A percentile compares a stretch with the other conserved stretches of the same genome.
These are phyloP conservation scores for Serendipita sp. DNA, from an alignment of 768 basidiomycete species.

Conservation along the genomic window DNA sequence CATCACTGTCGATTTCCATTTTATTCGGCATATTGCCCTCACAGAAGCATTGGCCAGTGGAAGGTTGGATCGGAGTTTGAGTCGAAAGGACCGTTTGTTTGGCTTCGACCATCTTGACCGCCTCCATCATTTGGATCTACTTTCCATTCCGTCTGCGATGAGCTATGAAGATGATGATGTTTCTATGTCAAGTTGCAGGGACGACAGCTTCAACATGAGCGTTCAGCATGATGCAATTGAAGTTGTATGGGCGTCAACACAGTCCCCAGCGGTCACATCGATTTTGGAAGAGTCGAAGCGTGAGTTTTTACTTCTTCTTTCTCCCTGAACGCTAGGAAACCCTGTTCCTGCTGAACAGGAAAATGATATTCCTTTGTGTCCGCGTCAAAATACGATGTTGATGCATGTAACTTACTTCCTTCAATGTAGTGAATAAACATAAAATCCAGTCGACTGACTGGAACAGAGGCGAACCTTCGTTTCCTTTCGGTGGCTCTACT, in stretches of 20 bases:
- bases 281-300: constrained; percentile 4
- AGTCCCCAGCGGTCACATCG: neutral
- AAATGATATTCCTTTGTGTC: neutral
- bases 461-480: neutral
- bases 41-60: no score
- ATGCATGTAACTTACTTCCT: neutral
- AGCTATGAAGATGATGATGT: neutral
- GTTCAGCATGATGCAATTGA: neutral
- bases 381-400: neutral
- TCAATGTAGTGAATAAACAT: neutral
- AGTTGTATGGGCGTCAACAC: neutral
- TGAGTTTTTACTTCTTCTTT: neutral
- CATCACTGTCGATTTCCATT: neutral
- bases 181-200: neutral
- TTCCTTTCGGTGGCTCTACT: neutral
- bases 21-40: neutral
- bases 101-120: neutral
- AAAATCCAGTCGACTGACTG: neutral
- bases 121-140: neutral
- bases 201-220: constrained; percentile 1
- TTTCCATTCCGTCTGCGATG: neutral
- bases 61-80: neutral
- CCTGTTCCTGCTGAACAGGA: neutral
- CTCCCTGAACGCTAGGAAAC: neutral
- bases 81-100: neutral